Percentiles rank a stretch among this genome's conserved stretches.
These are phyloP conservation scores for Blastomyces gilchristii DNA, from an alignment of 2,329 filamentous ascomycete species.

Conservation along the genomic window DNA sequence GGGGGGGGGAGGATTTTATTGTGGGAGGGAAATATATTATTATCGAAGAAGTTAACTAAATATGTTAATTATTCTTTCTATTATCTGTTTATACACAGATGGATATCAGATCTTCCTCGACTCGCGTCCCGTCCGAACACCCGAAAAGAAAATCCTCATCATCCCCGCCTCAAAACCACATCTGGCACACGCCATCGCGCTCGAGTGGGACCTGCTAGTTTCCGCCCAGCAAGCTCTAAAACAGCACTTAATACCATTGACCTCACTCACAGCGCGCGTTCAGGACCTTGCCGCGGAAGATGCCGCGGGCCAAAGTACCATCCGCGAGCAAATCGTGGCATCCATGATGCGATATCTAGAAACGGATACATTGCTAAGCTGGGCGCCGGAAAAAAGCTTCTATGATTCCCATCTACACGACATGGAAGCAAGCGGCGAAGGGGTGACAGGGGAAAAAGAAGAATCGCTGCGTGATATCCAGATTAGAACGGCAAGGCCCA, in stretches of 20 bases:
- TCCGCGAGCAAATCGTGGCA: conserved; percentile 54
- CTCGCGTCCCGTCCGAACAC: conserved; percentile 65
- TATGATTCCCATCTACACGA: conserved; percentile 30
- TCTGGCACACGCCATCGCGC: conserved; percentile 72
- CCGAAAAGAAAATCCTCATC: conserved; percentile 59
- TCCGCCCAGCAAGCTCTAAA: conserved; percentile 75
- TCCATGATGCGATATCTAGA: conserved; percentile 76
- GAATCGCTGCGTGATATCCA: conserved; percentile 63
- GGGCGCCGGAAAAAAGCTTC: conserved; percentile 53
- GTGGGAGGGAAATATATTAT: too few species aligned
- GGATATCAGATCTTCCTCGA: conserved; percentile 64
- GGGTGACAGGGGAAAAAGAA: conserved; percentile 27
- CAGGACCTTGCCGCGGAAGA: conserved; percentile 70
- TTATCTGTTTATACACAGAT: conserved; percentile 22
- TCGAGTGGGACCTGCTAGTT: conserved; percentile 85
- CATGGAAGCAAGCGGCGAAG: background rate
- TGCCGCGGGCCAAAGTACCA: conserved; percentile 36
- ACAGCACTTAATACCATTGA: conserved; percentile 82
- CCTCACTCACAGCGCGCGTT: conserved; percentile 71
- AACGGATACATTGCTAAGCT: conserved; percentile 88
- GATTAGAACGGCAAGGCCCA: conserved; percentile 55
- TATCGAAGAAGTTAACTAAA: background rate
- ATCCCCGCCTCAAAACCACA: conserved; percentile 66
- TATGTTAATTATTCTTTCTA: background rate
- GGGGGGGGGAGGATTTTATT: background rate